These are phyloP conservation scores for Fusarium illudens DNA, from an alignment of 2,329 filamentous ascomycete species.

Conservation along the genomic window DNA sequence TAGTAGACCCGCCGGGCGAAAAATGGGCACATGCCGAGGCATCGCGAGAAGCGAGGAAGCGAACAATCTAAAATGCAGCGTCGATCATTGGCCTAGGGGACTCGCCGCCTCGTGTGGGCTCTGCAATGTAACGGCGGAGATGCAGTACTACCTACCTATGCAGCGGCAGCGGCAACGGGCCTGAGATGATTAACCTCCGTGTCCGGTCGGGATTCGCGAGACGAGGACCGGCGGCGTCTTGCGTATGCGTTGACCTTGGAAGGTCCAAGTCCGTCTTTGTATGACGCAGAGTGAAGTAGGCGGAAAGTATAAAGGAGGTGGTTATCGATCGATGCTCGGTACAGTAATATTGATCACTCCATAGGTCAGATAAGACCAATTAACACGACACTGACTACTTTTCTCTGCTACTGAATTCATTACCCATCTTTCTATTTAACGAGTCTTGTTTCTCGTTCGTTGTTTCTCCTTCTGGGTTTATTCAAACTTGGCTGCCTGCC, in stretches of 20 bases:
- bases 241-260: neutral
- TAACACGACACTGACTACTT: neutral
- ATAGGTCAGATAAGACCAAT: neutral
- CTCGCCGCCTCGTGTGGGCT: neutral
- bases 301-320: neutral
- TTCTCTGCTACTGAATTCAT: neutral
- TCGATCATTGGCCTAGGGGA: neutral
- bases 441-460: too few relatives aligned
- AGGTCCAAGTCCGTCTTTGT: neutral
- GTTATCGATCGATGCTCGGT: neutral
- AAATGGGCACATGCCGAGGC: slow-evolving; percentile 2
- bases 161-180: neutral
- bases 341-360: neutral
- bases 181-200: neutral
- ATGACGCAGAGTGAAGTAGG: neutral
- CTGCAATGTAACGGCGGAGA: neutral
- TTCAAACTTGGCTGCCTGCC: neutral
- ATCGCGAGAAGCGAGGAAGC: neutral
- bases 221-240: neutral
- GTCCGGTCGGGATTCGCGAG: neutral
- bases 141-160: too few relatives aligned
- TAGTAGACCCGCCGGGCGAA: neutral
- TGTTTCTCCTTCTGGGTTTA: neutral
- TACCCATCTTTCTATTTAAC: neutral
- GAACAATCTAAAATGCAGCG: neutral